phyloP scores from a whole-genome alignment of 1,284 basidiomycete genomes.

The Austroboletus novae-zelandiae region DNA sequence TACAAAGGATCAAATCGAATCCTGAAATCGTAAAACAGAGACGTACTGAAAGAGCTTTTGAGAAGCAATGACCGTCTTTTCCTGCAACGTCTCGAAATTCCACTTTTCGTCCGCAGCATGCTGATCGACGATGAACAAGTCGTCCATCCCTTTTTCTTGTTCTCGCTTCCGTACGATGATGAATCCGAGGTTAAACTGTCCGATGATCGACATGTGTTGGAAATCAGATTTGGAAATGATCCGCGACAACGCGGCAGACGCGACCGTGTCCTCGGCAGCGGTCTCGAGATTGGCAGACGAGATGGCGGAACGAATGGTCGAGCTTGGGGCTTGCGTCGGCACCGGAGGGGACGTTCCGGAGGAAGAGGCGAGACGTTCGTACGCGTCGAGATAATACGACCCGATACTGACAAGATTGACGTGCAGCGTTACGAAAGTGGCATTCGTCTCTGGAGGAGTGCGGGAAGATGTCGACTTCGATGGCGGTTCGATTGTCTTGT shows the following conservation, averaged over 20 bases:
- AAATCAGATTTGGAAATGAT: constrained; percentile 92
- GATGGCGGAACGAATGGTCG: constrained; percentile 26
- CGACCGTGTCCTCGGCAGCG: constrained; percentile 54
- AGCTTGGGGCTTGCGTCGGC: constrained; percentile 12
- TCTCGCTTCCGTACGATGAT: constrained; percentile 73
- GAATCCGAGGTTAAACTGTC: constrained; percentile 97
- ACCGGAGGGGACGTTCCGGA: background rate
- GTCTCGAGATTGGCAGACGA: constrained; percentile 62
- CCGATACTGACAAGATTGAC: constrained; percentile 46
- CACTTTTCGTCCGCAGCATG: constrained; percentile 95
- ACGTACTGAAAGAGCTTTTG: constrained; percentile 80
- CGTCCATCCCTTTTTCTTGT: constrained; percentile 51
- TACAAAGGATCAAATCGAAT: constrained; percentile 29
- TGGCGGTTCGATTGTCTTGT: constrained; percentile 14
- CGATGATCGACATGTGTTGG: constrained; percentile 77
- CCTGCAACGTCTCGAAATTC: constrained; percentile 94
- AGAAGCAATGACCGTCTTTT: constrained; percentile 82
- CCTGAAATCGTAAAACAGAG: background rate
- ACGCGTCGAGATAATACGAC: constrained; percentile 23
- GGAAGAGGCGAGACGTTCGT: constrained; percentile 8
- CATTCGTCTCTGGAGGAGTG: background rate
- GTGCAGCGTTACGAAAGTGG: constrained; percentile 36
- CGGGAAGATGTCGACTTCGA: background rate
- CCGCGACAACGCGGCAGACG: constrained; percentile 75
- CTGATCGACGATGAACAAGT: constrained; percentile 93